These are phyloP conservation scores for Starmerella apicola DNA, from an alignment of 805 yeast species.

Conservation along the genomic window DNA sequence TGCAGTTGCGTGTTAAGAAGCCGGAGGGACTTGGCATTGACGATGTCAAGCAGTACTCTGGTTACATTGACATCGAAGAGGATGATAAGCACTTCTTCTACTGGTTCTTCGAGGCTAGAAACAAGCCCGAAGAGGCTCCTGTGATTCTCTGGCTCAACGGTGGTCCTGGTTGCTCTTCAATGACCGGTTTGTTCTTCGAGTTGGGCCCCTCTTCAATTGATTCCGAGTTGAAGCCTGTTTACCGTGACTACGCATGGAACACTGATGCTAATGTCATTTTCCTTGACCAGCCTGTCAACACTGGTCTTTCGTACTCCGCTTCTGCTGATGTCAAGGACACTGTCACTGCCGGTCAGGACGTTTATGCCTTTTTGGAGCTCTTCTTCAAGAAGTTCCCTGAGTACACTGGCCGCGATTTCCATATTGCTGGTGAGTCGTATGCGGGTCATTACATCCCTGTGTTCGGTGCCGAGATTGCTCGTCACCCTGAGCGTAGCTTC, in stretches of 20 bases:
- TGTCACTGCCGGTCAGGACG: slow-evolving; percentile 73
- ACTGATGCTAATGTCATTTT: slow-evolving; percentile 72
- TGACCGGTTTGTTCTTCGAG: slow-evolving; percentile 78
- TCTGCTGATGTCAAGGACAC: slow-evolving; percentile 53
- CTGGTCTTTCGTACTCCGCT: slow-evolving; percentile 58
- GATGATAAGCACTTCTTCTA: slow-evolving; percentile 77
- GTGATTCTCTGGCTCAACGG: slow-evolving; percentile 82
- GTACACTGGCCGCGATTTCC: slow-evolving; percentile 48
- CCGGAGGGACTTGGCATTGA: slow-evolving; percentile 70
- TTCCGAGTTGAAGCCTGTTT: slow-evolving; percentile 45
- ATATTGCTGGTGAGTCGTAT: slow-evolving; percentile 81
- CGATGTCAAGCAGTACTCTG: slow-evolving; percentile 67
- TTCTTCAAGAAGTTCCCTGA: slow-evolving; percentile 63
- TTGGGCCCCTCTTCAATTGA: slow-evolving; percentile 68
- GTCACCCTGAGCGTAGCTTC: slow-evolving; percentile 48
- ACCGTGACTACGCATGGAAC: slow-evolving; percentile 77
- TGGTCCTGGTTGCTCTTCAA: slow-evolving; percentile 88
- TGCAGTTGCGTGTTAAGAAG: slow-evolving; percentile 46
- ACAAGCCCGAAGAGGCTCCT: slow-evolving; percentile 78
- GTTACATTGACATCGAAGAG: slow-evolving; percentile 70
- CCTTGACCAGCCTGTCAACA: slow-evolving; percentile 81
- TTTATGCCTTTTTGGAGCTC: slow-evolving; percentile 63
- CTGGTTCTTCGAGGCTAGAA: slow-evolving; percentile 80
- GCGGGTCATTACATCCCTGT: slow-evolving; percentile 87
- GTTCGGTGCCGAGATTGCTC: slow-evolving; percentile 71